Conservation (phyloP, 2,329 filamentous ascomycete species). For the Grosmannia clavigera region DNA sequence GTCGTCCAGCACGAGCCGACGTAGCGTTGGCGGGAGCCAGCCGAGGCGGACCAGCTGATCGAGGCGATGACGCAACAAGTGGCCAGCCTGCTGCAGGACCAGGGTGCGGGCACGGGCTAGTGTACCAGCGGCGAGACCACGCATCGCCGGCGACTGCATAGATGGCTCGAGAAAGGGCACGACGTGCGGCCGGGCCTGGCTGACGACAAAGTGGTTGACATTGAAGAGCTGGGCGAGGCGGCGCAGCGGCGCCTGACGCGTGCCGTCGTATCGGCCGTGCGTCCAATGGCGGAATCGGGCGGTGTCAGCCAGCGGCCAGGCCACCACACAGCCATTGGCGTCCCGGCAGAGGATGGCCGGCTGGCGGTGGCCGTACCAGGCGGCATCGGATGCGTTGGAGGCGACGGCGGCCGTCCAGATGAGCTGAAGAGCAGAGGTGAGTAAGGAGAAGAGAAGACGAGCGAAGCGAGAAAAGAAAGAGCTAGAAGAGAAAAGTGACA, state of each 20-base stretch:
- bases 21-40: slow-evolving; percentile 55
- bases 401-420: slow-evolving; percentile 71
- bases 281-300: slow-evolving; percentile 57
- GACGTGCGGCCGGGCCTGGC: slow-evolving; percentile 80
- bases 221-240: slow-evolving; percentile 77
- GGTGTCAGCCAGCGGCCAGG: slow-evolving; percentile 56
- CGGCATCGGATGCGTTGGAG: slow-evolving; percentile 55
- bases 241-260: slow-evolving; percentile 54
- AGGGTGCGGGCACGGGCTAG: slow-evolving; percentile 38
- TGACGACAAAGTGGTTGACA: slow-evolving; percentile 90
- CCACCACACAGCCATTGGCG: slow-evolving; percentile 45
- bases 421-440: slow-evolving; percentile 24
- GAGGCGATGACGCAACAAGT: slow-evolving; percentile 56
- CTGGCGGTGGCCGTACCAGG: slow-evolving; percentile 52
- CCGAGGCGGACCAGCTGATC: slow-evolving; percentile 67
- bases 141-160: slow-evolving; percentile 60
- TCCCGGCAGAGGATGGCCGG: slow-evolving; percentile 66
- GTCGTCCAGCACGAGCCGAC: slow-evolving; percentile 71
- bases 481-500: too few relatives aligned
- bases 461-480: too few relatives aligned
- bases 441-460: too few relatives aligned
- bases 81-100: slow-evolving; percentile 5
- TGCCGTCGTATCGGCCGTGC: slow-evolving; percentile 42
- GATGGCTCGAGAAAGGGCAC: slow-evolving; percentile 75
- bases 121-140: slow-evolving; percentile 27